phyloP scores from a whole-genome alignment of 2,329 filamentous ascomycete species.

The Hymenoscyphus fructigenus region DNA sequence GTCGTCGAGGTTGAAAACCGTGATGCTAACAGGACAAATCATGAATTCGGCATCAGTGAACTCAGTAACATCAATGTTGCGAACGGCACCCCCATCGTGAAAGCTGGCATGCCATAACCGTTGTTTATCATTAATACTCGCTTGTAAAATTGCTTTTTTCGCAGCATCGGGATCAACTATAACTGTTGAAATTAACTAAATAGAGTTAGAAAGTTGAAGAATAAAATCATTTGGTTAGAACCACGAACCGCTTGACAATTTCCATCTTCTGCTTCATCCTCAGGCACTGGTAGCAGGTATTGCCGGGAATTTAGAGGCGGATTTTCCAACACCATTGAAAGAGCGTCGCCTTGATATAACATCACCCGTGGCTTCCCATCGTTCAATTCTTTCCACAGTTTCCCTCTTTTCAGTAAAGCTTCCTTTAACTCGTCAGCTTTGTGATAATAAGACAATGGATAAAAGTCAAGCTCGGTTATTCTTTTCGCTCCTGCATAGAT shows the following conservation, averaged over 20 bases:
- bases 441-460: neutral
- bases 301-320: neutral
- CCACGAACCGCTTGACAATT: no score
- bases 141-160: constrained; percentile 5
- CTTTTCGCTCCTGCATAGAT: neutral
- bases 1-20: constrained; percentile 9
- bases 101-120: neutral
- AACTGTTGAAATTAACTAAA: constrained; percentile 3
- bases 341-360: neutral
- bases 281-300: no score
- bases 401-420: neutral
- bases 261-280: no score
- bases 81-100: neutral
- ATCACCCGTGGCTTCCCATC: neutral
- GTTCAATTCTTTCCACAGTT: neutral
- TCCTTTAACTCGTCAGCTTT: neutral
- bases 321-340: neutral
- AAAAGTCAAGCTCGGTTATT: neutral
- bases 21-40: constrained; percentile 4
- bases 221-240: neutral
- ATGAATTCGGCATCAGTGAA: constrained; percentile 10
- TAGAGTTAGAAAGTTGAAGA: neutral
- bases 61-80: neutral
- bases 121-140: constrained; percentile 1
- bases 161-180: constrained; percentile 12